Evolutionary conservation across 78 protist genomes (phyloP).

Genomic region (Dictyostelium discoideum): dicty_2.7 NC_007089.4:3061501-3062000

Average conservation of each 20-base stretch:
- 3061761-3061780: not conserved
- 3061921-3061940: constrained; percentile 52
- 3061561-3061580: not conserved
- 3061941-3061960: constrained; percentile 46
- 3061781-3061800: too few relatives aligned
- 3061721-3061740: constrained; percentile 43
- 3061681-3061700: constrained; percentile 54
- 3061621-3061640: not conserved
- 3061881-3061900: constrained; percentile 55
- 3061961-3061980: constrained; percentile 19
- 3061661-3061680: constrained; percentile 29
- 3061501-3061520: too few relatives aligned
- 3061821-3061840: not conserved
- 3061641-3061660: constrained; percentile 64
- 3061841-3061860: not conserved
- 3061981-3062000: not conserved
- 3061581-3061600: too few relatives aligned
- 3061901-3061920: constrained; percentile 21
- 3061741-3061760: constrained; percentile 18
- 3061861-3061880: not conserved
- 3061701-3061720: constrained; percentile 29
- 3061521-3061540: too few relatives aligned
- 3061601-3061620: too few relatives aligned
- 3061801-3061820: not conserved
- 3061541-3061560: not conserved